Conservation (phyloP, 345 rosid genomes). For the Adansonia digitata region DNA sequence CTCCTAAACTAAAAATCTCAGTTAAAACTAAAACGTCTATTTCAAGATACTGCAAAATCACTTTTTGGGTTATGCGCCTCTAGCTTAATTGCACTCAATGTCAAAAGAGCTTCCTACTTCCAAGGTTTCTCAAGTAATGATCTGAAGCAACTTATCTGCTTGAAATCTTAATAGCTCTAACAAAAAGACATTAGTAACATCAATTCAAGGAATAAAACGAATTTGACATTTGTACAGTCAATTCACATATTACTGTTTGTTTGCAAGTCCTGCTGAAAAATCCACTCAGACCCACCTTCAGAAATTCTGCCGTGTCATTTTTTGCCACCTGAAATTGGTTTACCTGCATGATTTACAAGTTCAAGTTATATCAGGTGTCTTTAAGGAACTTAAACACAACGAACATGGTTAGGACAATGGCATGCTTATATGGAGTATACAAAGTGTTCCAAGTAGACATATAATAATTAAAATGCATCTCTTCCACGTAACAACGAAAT, state of each 20-base stretch:
- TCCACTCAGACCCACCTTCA: constrained; percentile 87
- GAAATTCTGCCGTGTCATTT: constrained; percentile 90
- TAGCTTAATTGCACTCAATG: neutral
- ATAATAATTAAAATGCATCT: neutral
- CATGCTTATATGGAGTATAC: too few relatives aligned
- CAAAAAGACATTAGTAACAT: neutral
- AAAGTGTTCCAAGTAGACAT: too few relatives aligned
- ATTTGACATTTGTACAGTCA: neutral
- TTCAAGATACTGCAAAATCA: neutral
- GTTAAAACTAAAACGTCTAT: neutral
- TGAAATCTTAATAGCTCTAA: neutral
- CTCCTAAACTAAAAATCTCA: neutral
- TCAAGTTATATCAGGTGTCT: neutral
- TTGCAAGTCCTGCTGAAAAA: constrained; percentile 86
- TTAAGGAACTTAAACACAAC: neutral
- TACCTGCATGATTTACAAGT: constrained; percentile 44
- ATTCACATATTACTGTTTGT: constrained; percentile 88
- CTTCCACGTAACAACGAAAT: neutral
- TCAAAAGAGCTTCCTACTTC: neutral
- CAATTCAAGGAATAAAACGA: neutral
- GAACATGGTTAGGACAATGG: too few relatives aligned
- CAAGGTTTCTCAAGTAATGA: neutral
- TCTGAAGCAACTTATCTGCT: neutral
- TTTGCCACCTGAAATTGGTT: constrained; percentile 86
- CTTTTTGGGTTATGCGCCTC: neutral